phyloP scores from a whole-genome alignment of 768 basidiomycete species.

The Peribolospora kevripleyi region DNA sequence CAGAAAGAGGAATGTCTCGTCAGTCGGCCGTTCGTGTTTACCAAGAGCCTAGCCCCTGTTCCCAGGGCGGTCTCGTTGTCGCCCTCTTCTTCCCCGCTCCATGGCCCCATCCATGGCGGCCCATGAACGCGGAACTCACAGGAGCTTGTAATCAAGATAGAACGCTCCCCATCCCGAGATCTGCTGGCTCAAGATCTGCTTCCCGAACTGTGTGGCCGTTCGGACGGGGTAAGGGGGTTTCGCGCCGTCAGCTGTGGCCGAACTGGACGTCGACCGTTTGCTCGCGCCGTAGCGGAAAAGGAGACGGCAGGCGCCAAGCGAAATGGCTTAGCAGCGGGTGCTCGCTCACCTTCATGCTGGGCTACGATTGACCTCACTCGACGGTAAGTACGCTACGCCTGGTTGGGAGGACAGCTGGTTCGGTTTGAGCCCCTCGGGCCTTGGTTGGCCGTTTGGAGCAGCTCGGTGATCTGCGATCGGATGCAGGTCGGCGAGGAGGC shows the following conservation, averaged over 20 bases:
- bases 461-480: too few relatives aligned
- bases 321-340: not conserved
- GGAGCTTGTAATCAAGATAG: slow-evolving; percentile 94
- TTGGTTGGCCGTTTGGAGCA: too few relatives aligned
- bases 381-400: too few relatives aligned
- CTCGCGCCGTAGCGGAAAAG: not conserved
- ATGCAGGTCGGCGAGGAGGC: too few relatives aligned
- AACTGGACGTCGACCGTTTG: not conserved
- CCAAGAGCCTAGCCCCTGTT: too few relatives aligned
- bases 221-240: slow-evolving; percentile 7
- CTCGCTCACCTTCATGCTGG: slow-evolving; percentile 1
- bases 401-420: too few relatives aligned
- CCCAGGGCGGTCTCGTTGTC: not conserved
- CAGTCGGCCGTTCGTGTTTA: not conserved
- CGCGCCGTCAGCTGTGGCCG: too few relatives aligned
- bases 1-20: not conserved
- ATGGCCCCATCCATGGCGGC: not conserved
- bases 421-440: too few relatives aligned
- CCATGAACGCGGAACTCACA: slow-evolving; percentile 22
- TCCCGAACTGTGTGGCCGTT: slow-evolving; percentile 53
- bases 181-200: slow-evolving; percentile 85
- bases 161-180: slow-evolving; percentile 87
- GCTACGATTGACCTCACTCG: too few relatives aligned
- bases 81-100: not conserved
- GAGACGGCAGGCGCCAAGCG: not conserved